Percentiles rank a stretch among this genome's conserved stretches.
phyloP scores from a whole-genome alignment of 805 yeast genomes.

The Ogataea saltuana region DNA sequence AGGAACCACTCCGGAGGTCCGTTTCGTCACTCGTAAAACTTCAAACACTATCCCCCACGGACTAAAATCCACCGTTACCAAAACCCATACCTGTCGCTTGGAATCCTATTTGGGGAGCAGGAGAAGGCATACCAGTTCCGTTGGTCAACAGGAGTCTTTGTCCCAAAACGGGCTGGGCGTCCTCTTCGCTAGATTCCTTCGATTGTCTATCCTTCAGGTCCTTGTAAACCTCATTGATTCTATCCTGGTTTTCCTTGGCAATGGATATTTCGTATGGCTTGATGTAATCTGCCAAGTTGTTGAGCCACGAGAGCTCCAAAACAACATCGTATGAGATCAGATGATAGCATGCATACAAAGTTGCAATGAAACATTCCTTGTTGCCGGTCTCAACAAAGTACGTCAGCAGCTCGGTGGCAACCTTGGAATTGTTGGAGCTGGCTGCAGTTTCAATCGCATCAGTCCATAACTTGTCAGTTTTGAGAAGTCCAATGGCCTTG shows the following conservation, averaged over 20 bases:
- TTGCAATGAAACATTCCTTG: constrained; percentile 91
- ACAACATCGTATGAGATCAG: constrained; percentile 80
- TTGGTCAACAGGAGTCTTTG: constrained; percentile 82
- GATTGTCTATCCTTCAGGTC: constrained; percentile 73
- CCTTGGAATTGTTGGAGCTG: constrained; percentile 70
- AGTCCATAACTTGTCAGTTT: constrained; percentile 91
- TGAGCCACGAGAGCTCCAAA: constrained; percentile 88
- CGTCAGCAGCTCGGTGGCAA: constrained; percentile 83
- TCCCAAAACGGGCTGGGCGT: constrained; percentile 49
- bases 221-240: constrained; percentile 61
- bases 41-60: too few species aligned
- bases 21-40: too few species aligned
- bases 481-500: constrained; percentile 84
- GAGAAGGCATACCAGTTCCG: constrained; percentile 51
- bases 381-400: constrained; percentile 97
- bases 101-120: constrained; percentile 51
- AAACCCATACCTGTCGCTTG: constrained; percentile 75
- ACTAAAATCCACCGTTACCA: constrained; percentile 50
- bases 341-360: constrained; percentile 82
- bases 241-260: constrained; percentile 74
- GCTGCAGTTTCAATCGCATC: constrained; percentile 94
- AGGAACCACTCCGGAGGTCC: too few species aligned
- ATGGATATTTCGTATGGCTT: constrained; percentile 90
- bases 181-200: constrained; percentile 52
- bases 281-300: constrained; percentile 76